phyloP scores from a whole-genome alignment of 345 rosid species.

The Turritis glabra region DNA sequence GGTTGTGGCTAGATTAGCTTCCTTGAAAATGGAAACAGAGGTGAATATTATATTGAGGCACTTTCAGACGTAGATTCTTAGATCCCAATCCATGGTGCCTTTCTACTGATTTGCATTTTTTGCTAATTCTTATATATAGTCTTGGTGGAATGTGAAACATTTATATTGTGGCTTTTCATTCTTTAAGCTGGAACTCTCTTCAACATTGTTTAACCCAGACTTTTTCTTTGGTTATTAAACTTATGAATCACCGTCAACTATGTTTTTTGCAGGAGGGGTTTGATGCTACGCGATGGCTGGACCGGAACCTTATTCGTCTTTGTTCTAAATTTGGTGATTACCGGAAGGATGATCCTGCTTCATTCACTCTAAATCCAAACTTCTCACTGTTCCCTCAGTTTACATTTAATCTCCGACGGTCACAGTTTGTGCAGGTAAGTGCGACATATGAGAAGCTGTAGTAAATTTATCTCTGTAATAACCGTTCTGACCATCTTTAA shows the following conservation, averaged over 20 bases:
- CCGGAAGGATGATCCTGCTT: conserved; percentile 95
- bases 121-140: not conserved
- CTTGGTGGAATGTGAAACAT: not conserved
- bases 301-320: conserved; percentile 87
- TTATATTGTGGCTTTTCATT: not conserved
- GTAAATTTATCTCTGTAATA: not conserved
- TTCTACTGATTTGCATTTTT: not conserved
- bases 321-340: conserved; percentile 98
- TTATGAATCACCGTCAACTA: not conserved
- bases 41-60: conserved; percentile 37
- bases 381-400: conserved; percentile 99
- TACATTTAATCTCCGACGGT: conserved; percentile 91
- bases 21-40: conserved; percentile 98
- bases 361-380: conserved; percentile 83
- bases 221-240: conserved; percentile 6
- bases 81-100: not conserved
- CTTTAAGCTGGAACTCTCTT: not conserved
- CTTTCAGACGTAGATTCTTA: not conserved
- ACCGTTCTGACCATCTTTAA: not conserved
- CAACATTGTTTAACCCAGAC: conserved; percentile 4
- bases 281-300: conserved; percentile 99
- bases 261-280: conserved; percentile 77
- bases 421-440: conserved; percentile 96
- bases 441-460: not conserved
- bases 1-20: conserved; percentile 88